These are phyloP conservation scores for Serendipita sp. DNA, from an alignment of 768 basidiomycete genomes.

Conservation along the genomic window DNA sequence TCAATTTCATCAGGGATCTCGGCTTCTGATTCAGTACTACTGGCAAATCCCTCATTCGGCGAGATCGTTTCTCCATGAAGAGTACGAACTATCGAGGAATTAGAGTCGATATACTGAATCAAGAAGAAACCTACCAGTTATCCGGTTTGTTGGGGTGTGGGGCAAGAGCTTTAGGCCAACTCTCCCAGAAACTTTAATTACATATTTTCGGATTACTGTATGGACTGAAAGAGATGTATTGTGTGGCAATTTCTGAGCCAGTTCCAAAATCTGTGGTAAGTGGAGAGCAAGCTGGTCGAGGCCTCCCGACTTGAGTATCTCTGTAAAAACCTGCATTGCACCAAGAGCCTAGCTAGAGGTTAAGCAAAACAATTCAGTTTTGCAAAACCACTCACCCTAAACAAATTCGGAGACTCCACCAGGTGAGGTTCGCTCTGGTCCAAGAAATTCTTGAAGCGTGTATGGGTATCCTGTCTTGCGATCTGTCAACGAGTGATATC, in stretches of 20 bases:
- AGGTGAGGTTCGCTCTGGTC: slow-evolving; percentile 28
- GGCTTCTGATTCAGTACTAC: slow-evolving; percentile 24
- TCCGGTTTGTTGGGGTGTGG: slow-evolving; percentile 32
- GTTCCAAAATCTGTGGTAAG: slow-evolving; percentile 26
- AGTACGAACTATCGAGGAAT: not conserved
- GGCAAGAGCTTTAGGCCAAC: slow-evolving; percentile 4
- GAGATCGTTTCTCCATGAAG: slow-evolving; percentile 1
- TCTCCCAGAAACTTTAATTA: slow-evolving; percentile 16
- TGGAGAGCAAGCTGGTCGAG: slow-evolving; percentile 33
- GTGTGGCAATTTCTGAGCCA: slow-evolving; percentile 29
- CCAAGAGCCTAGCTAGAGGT: slow-evolving; percentile 40
- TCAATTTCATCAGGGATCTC: slow-evolving; percentile 75
- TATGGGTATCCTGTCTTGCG: slow-evolving; percentile 36
- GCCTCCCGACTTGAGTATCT: slow-evolving; percentile 49
- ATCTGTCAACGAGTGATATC: not conserved
- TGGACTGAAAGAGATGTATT: slow-evolving; percentile 32
- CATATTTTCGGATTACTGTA: slow-evolving; percentile 50
- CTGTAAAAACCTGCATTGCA: slow-evolving; percentile 48
- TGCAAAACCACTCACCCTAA: slow-evolving; percentile 29
- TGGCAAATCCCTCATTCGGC: not conserved
- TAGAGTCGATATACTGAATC: slow-evolving; percentile 11
- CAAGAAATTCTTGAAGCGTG: slow-evolving; percentile 37
- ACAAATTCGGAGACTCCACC: slow-evolving; percentile 25
- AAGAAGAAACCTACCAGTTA: slow-evolving; percentile 17
- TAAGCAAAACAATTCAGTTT: not conserved